Conservation (phyloP, 257 asterid genomes). For the Anisodus acutangulus region DNA sequence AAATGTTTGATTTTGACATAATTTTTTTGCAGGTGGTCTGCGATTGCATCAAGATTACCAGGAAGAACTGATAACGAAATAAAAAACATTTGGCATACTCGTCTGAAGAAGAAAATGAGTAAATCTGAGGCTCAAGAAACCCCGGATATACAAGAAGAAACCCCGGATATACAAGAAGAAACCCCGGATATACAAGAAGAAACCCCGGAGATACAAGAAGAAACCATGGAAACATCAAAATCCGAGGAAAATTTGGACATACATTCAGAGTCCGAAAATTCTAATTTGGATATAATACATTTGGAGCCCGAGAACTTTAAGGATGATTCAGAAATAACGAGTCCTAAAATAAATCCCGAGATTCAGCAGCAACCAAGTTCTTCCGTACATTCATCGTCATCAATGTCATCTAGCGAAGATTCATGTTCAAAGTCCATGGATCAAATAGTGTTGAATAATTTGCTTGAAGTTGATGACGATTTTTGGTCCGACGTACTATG, state of each 20-base stretch:
- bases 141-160: not conserved
- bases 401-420: not conserved
- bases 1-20: not conserved
- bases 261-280: not conserved
- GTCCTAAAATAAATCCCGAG: not conserved
- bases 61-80: constrained; percentile 52
- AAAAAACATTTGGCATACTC: constrained; percentile 47
- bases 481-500: constrained; percentile 37
- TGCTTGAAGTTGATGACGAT: constrained; percentile 27
- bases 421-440: not conserved
- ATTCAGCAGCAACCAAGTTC: not conserved
- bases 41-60: constrained; percentile 41
- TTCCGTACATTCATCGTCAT: not conserved
- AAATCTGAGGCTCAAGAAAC: not conserved
- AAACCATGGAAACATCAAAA: not conserved
- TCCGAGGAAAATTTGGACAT: not conserved
- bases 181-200: not conserved
- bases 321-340: not conserved
- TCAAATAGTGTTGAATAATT: not conserved
- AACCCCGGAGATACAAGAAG: not conserved
- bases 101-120: constrained; percentile 37
- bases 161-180: too few relatives aligned
- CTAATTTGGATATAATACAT: not conserved
- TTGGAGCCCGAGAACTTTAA: not conserved
- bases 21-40: constrained; percentile 41